Evolutionary conservation across 768 basidiomycete species (phyloP).

Genomic region (Amanita exitialis): DNA sequence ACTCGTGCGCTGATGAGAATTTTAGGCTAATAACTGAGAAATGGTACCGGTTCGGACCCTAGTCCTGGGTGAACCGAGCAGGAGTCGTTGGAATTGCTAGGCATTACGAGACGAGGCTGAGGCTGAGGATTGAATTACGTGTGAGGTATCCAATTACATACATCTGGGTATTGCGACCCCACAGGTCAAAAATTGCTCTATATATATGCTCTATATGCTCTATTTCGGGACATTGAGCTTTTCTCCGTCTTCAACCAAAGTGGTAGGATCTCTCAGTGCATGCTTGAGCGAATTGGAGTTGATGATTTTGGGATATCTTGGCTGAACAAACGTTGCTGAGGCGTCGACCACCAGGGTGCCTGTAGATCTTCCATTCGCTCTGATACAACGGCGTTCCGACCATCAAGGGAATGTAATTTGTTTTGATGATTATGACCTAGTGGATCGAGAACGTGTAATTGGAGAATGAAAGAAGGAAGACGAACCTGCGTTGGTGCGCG

Average conservation of each 20-base stretch:
- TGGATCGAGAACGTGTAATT: background rate
- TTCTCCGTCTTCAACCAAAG: constrained; percentile 28
- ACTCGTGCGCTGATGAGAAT: no score
- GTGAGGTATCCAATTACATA: no score
- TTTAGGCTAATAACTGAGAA: no score
- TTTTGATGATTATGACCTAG: constrained; percentile 79
- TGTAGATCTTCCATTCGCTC: constrained; percentile 71
- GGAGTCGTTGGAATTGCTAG: no score
- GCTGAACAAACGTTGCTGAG: constrained; percentile 76
- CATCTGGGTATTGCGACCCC: no score
- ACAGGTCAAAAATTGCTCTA: no score
- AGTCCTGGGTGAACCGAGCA: no score
- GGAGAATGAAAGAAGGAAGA: background rate
- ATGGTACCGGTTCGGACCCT: no score
- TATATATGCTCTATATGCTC: no score
- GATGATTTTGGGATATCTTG: constrained; percentile 75
- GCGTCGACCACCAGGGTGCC: constrained; percentile 78
- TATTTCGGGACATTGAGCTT: constrained; percentile 13
- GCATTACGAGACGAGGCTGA: no score
- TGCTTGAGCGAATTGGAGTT: constrained; percentile 48
- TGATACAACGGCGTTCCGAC: constrained; percentile 66
- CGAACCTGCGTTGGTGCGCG: constrained; percentile 76
- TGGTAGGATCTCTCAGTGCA: constrained; percentile 51
- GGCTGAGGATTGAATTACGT: no score
- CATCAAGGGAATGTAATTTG: constrained; percentile 56